Conservation (phyloP, 345 rosid species). For the Brassica napus region DNA sequence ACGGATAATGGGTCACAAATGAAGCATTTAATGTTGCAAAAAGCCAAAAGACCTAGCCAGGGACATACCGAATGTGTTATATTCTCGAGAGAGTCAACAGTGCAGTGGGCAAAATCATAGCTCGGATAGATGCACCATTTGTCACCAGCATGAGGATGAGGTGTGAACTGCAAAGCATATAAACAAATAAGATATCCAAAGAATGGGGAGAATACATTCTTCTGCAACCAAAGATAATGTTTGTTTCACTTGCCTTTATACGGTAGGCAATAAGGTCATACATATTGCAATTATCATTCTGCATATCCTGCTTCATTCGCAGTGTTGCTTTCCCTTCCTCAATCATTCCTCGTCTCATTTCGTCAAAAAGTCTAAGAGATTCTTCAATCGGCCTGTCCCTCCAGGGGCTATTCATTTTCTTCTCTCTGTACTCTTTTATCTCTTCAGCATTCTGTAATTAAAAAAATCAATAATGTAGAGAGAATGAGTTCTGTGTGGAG, state of each 20-base stretch:
- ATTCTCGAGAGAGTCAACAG: conserved; percentile 94
- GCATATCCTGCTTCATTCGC: conserved; percentile 99
- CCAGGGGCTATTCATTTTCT: conserved; percentile 97
- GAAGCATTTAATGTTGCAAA: background rate
- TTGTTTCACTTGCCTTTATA: conserved; percentile 75
- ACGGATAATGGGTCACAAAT: conserved; percentile 13
- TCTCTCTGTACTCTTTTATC: conserved; percentile 87
- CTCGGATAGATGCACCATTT: conserved; percentile 82
- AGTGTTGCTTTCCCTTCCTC: conserved; percentile 95
- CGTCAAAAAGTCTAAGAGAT: conserved; percentile 87
- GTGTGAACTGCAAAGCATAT: conserved; percentile 62
- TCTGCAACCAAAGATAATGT: conserved; percentile 8
- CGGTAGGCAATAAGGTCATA: conserved; percentile 98
- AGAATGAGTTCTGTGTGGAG: conserved; percentile 3
- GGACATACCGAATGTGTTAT: conserved; percentile 86
- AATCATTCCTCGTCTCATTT: conserved; percentile 74
- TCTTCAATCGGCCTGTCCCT: conserved; percentile 86
- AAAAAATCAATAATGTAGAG: background rate
- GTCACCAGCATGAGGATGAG: conserved; percentile 98
- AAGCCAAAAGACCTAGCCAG: conserved; percentile 14
- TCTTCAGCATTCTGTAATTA: conserved; percentile 71
- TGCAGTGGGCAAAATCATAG: conserved; percentile 76
- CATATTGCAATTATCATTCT: conserved; percentile 91
- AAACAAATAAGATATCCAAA: conserved; percentile 22
- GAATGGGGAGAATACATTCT: background rate